Base-by-base conservation (phyloP, 2,329 filamentous ascomycete genomes). In the Aspergillus puulaauensis region DNA sequence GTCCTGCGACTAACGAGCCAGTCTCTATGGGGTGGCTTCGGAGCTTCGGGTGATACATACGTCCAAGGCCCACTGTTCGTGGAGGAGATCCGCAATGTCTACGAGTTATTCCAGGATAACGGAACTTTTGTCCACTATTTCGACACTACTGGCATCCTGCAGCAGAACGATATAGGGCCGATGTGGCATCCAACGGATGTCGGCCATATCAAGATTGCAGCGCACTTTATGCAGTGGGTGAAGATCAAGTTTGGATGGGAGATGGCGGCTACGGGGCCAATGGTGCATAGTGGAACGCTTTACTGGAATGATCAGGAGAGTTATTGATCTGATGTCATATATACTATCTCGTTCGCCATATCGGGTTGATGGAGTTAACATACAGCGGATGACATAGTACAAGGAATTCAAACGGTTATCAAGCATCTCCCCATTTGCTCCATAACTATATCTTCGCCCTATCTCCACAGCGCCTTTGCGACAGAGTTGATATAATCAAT, bases 151-250 rank as follows among this genome's bases (percentile, higher is more conserved):
- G 84, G 84, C 0, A 83, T 87, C 45, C 66, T 87, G 63, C 82
- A 86, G 63, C 83, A 86, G 64, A 86, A 86, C 61, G 84, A 86
- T 65, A 83, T 86, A 57, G 79, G 75, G 1, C 83, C 84, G 6
- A 75, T 79, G 62, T 85, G 76, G 61, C 85, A 87, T 64, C 84
- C 83, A 0, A 87, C 83, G 0, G 85, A 87, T 64, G 79, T 86
- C 12, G 83, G 84, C 0, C 81, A 85, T 56, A 76, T 86, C 64
- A 87, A 87, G 68, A 68, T 87, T 5, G 84, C 83, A 3, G 85
- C 81, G 64, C 83, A 86, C 63, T 65, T 86, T 48, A 79, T 82
- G 61, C 81, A 85, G 69, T 87, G 80, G 68, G 81, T 85, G 39
- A 80, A 79, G 57, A 60, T 83, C 56, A 80, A 77, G 40, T 81